phyloP scores from a whole-genome alignment of 73 alveolate species.

The Diophrys appendiculata region DNA sequence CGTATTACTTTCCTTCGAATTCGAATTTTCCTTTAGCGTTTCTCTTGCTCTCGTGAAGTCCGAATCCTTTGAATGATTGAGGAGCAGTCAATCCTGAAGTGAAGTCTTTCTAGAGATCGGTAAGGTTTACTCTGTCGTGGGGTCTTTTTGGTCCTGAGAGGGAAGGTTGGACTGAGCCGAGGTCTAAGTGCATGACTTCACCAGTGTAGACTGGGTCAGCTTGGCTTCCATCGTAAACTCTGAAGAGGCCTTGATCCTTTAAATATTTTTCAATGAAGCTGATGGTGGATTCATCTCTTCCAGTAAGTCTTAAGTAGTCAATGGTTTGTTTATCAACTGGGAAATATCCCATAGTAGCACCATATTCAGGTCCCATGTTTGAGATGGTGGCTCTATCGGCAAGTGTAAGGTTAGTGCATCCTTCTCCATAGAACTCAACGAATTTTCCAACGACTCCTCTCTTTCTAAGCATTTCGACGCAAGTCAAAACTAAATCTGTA shows the following conservation, averaged over 20 bases:
- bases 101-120: constrained; percentile 60
- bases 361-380: constrained; percentile 92
- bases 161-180: constrained; percentile 75
- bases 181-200: constrained; percentile 73
- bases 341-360: constrained; percentile 91
- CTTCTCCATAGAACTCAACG: constrained; percentile 93
- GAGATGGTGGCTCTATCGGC: constrained; percentile 92
- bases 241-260: constrained; percentile 70
- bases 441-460: constrained; percentile 94
- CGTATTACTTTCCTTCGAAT: constrained; percentile 64
- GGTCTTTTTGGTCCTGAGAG: constrained; percentile 84
- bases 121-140: constrained; percentile 42
- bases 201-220: constrained; percentile 71
- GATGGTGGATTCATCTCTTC: constrained; percentile 64
- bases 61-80: constrained; percentile 85
- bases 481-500: constrained; percentile 85
- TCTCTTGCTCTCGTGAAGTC: constrained; percentile 46
- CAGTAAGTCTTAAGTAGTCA: constrained; percentile 66
- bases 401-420: constrained; percentile 66
- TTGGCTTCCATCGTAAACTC: constrained; percentile 55
- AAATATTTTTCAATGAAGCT: constrained; percentile 60
- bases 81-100: constrained; percentile 55
- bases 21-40: constrained; percentile 32
- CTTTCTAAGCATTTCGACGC: constrained; percentile 81
- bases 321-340: constrained; percentile 82